Evolutionary conservation across 495 filamentous ascomycete species (phyloP), one percentile per base, ranked within the genome.

Genomic region (Stereocaulon alpinum): DNA sequence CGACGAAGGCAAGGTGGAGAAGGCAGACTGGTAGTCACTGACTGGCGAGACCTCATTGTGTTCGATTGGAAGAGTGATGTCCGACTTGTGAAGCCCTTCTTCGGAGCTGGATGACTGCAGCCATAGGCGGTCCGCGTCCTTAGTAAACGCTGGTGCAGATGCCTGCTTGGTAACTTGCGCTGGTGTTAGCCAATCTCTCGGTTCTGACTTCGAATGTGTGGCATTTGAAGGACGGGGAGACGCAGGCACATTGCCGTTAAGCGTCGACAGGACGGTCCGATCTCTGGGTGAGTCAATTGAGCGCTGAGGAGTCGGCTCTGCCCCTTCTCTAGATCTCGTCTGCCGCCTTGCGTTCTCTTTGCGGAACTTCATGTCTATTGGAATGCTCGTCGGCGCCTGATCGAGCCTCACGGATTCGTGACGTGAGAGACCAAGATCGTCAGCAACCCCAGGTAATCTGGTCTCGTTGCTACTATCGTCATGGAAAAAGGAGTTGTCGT

Each of bases 381-480:
- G 55, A 20, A 45, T 22, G 44, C 60, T 62, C 1, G 60, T 40
- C 14, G 60, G 54, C 32, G 54, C n/a, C n/a, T 58, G 54, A 56
- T 56, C 60, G 18, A 57, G 60, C 24, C 32, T 56, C 27, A 53
- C 57, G 3, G 57, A 43, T 44, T 41, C 37, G 15, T 43, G 57
- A 37, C 60, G 54, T 40, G 55, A 48, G 22, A 62, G 10, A 27
- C 44, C 41, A 44, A 34, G 2, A 43, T 62, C 54, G 37, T 47
- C 45, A 24, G 55, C 44, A 20, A 51, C 29, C 14, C 55, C 60
- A 34, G 60, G 47, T 24, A 62, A 30, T n/a, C 52, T 59, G 3
- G 56, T 62, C 61, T 81, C 79, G 55, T 77, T 77, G 47, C 76
- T 79, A 60, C 74, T 78, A 60, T 70, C 78, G 56, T 79, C 78